phyloP scores from a whole-genome alignment of 495 filamentous ascomycete genomes.

The Oidiodendron maius region DNA sequence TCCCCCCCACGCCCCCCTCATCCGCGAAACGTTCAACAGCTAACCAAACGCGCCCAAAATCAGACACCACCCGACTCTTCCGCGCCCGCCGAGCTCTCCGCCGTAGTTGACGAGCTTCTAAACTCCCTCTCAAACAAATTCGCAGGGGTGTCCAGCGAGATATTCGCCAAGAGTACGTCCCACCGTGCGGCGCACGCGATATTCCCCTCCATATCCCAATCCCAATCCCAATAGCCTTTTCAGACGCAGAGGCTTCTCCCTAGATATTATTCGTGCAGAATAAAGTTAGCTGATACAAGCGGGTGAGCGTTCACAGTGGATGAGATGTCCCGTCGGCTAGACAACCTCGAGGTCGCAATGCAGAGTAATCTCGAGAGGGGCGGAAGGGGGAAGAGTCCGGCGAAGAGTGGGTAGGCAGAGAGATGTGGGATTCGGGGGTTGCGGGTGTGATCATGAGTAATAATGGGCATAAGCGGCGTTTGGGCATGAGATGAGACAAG shows the following conservation, averaged over 20 bases:
- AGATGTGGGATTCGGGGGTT: conserved; percentile 19
- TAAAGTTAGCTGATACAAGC: not conserved
- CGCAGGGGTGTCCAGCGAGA: conserved; percentile 68
- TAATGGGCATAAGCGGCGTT: not conserved
- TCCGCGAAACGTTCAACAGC: conserved; percentile 20
- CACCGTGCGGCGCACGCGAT: too few relatives aligned
- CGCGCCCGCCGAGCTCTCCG: conserved; percentile 57
- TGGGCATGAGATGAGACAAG: not conserved
- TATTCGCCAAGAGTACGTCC: conserved; percentile 78
- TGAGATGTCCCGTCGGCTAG: conserved; percentile 86
- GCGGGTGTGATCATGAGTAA: not conserved
- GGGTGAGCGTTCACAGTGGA: too few relatives aligned
- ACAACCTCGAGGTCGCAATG: conserved; percentile 76
- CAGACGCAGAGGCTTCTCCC: too few relatives aligned
- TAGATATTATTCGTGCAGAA: too few relatives aligned
- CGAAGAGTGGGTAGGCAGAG: too few relatives aligned
- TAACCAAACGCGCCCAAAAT: conserved; percentile 29
- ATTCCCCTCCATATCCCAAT: too few relatives aligned
- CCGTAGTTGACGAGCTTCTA: conserved; percentile 78
- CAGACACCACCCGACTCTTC: conserved; percentile 15
- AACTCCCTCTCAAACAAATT: conserved; percentile 82
- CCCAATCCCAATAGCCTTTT: too few relatives aligned
- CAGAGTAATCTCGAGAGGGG: conserved; percentile 42
- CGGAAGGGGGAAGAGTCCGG: conserved; percentile 24
- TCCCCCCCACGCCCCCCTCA: conserved; percentile 22